Evolutionary conservation across 2,329 filamentous ascomycete species (phyloP).

Genomic region (Fusarium floridanum): DNA sequence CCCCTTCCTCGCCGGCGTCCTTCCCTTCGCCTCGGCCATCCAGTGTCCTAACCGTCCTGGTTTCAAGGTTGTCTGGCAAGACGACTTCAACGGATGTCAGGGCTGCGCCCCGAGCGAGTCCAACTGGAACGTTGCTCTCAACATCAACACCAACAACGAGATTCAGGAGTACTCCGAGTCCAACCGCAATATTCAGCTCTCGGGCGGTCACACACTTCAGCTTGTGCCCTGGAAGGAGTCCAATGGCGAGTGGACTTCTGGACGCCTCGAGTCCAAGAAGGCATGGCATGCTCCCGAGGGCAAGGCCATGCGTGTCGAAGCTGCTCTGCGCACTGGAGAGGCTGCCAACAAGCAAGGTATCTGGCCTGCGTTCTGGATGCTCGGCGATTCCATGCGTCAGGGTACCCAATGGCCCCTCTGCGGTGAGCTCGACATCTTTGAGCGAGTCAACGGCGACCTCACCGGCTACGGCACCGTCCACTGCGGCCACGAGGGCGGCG

Average conservation of each 20-base stretch:
- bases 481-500: slow-evolving; percentile 59
- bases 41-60: slow-evolving; percentile 55
- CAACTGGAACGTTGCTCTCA: slow-evolving; percentile 61
- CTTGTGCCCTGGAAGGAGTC: slow-evolving; percentile 60
- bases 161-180: slow-evolving; percentile 61
- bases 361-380: slow-evolving; percentile 68
- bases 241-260: slow-evolving; percentile 62
- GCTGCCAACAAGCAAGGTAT: slow-evolving; percentile 59
- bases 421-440: slow-evolving; percentile 65
- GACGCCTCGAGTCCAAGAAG: slow-evolving; percentile 62
- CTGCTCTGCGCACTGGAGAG: slow-evolving; percentile 59
- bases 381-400: slow-evolving; percentile 61
- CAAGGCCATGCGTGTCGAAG: slow-evolving; percentile 58
- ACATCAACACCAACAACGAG: slow-evolving; percentile 64
- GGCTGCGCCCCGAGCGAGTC: slow-evolving; percentile 53
- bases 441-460: slow-evolving; percentile 61
- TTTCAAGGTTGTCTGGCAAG: slow-evolving; percentile 60
- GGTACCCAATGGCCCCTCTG: slow-evolving; percentile 63
- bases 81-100: slow-evolving; percentile 58
- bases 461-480: slow-evolving; percentile 63
- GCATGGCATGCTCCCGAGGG: slow-evolving; percentile 59
- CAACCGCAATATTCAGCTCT: slow-evolving; percentile 62
- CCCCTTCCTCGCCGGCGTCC: slow-evolving; percentile 35
- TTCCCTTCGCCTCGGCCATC: slow-evolving; percentile 51
- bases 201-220: slow-evolving; percentile 64